Conservation (phyloP, 495 filamentous ascomycete species). For the Aspergillus hancockii region DNA sequence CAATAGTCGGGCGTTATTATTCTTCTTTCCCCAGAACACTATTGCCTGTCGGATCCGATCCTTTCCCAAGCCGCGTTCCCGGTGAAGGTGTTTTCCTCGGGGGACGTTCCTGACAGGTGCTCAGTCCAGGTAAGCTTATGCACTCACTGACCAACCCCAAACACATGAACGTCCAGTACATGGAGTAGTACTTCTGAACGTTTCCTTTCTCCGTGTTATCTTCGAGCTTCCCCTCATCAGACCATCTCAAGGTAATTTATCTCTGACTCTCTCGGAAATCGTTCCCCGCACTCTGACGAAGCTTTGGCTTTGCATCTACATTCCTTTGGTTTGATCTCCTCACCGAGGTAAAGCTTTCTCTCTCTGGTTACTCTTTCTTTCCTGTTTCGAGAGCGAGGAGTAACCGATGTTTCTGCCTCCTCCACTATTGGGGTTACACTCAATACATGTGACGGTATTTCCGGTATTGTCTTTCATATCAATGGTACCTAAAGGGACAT, state of each 20-base stretch:
- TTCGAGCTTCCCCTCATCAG: neutral
- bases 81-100: slow-evolving; percentile 32
- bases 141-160: slow-evolving; percentile 1
- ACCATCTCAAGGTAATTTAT: neutral
- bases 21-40: slow-evolving; percentile 12
- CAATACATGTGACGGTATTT: neutral
- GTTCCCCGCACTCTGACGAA: slow-evolving; percentile 6
- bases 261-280: slow-evolving; percentile 8
- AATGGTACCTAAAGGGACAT: neutral
- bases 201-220: neutral
- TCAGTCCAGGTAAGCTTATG: slow-evolving; percentile 5
- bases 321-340: neutral
- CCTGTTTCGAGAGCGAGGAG: neutral
- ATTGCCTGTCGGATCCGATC: slow-evolving; percentile 25
- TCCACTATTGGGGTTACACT: neutral
- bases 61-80: slow-evolving; percentile 29
- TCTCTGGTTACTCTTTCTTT: neutral
- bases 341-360: neutral
- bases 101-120: slow-evolving; percentile 11
- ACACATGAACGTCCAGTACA: neutral
- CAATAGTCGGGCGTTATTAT: slow-evolving; percentile 5
- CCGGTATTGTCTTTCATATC: neutral
- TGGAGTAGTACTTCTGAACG: neutral
- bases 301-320: too few species aligned
- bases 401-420: too few species aligned